Evolutionary conservation across 257 asterid genomes (phyloP).

Genomic region (Anisodus tanguticus): DNA sequence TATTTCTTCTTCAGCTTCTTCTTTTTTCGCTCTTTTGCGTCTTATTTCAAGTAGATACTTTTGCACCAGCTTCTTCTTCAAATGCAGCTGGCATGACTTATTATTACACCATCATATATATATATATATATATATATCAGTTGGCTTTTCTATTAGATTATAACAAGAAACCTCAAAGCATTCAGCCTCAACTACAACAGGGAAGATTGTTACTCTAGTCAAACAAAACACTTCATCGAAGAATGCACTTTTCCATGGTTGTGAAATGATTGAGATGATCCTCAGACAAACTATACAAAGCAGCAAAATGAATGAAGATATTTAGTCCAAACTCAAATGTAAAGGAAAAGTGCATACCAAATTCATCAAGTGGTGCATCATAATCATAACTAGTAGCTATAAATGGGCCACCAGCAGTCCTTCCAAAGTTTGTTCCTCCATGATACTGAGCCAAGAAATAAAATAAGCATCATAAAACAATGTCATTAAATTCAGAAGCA

Average conservation of each 20-base stretch:
- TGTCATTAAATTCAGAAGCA: neutral
- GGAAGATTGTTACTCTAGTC: no score
- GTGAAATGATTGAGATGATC: no score
- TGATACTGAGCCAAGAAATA: constrained; percentile 48
- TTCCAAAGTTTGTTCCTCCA: constrained; percentile 84
- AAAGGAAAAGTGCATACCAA: constrained; percentile 44
- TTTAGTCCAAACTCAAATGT: neutral
- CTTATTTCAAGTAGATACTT: neutral
- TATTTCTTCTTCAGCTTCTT: neutral
- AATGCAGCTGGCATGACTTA: no score
- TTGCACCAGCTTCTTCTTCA: no score
- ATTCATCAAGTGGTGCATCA: constrained; percentile 85
- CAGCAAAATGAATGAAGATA: neutral
- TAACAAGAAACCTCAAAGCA: no score
- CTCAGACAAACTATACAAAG: no score
- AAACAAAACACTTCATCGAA: no score
- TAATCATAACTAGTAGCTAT: constrained; percentile 83
- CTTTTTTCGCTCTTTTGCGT: neutral
- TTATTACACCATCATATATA: no score
- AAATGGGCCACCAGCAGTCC: constrained; percentile 87
- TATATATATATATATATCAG: no score
- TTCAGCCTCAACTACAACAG: no score
- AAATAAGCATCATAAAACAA: neutral
- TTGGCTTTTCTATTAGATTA: no score
- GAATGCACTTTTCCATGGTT: no score